Evolutionary conservation across 1,139 yeast genomes (phyloP), one percentile per base, ranked within the genome.

Genomic region (Torulaspora pretoriensis): DNA sequence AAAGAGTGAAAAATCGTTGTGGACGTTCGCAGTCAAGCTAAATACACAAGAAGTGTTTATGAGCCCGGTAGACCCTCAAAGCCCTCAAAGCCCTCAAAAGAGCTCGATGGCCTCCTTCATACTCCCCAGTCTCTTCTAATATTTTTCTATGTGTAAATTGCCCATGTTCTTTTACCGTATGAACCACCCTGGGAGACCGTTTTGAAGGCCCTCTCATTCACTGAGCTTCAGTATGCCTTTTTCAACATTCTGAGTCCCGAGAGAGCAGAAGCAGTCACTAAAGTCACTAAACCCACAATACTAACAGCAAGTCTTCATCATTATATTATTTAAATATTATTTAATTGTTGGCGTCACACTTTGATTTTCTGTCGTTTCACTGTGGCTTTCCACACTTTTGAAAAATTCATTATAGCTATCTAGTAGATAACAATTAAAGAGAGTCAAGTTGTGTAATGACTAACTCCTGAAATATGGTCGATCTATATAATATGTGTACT

Each of bases 341-440:
- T 22, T 29, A 28, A 10, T 16, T 8, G 2, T 8, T 25, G 12
- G 34, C 40, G 40, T 36, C 40, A 36, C 40, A 36, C 2, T 28
- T 28, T 19, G 7, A 19, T 19, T 28, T 13, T 9, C 34, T 36
- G 40, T 28, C 40, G 16, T 24, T 17, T 10, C 14, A 25, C 40
- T 36, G 40, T 36, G 40, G 40, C 40, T 22, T 19, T 19, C 40
- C 16, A 14, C 40, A 36, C 39, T 28, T 19, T 8, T 25, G 31
- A 28, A 29, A 12, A 22, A 36, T 13, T 27, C 30, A 36, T 36
- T 12, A 28, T 30, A 29, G n/a, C 2, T 10, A 16, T 29, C 16
- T 19, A n/a, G 8, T 19, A 29, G 32, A 29, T 29, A 14, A 29
- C 32, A 13, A n/a, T 13, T n/a, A n/a, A n/a, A 19, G 13, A n/a